Evolutionary conservation across 2,329 filamentous ascomycete species (phyloP).

Genomic region (Epichloe brachyelytri): DNA sequence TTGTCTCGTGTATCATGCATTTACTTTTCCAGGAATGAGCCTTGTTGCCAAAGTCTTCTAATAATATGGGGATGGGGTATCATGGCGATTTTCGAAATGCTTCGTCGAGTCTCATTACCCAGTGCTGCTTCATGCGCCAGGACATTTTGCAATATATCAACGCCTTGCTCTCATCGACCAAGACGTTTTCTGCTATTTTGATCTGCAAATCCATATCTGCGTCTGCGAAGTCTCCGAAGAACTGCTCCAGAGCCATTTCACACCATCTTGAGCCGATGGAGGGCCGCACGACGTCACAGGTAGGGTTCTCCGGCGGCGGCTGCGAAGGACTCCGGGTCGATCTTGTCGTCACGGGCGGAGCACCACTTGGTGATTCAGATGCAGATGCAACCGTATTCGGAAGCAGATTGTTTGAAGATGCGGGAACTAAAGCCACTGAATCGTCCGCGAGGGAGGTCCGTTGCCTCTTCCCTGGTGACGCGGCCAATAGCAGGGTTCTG

Average conservation of each 20-base stretch:
- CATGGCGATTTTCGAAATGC: slow-evolving; percentile 1
- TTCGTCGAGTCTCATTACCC: slow-evolving; percentile 40
- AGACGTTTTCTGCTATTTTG: slow-evolving; percentile 44
- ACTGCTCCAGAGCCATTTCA: slow-evolving; percentile 45
- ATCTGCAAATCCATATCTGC: slow-evolving; percentile 47
- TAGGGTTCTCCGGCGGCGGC: background rate
- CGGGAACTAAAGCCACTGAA: background rate
- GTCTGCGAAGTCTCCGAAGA: slow-evolving; percentile 44
- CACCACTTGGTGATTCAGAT: background rate
- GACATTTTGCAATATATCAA: slow-evolving; percentile 53
- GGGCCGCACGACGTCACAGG: slow-evolving; percentile 18
- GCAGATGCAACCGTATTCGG: background rate
- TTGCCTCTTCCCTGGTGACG: slow-evolving; percentile 21
- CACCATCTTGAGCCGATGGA: slow-evolving; percentile 35
- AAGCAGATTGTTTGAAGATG: background rate
- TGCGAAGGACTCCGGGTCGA: background rate
- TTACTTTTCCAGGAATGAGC: background rate
- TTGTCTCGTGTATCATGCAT: background rate
- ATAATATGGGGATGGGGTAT: background rate
- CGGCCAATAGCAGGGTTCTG: slow-evolving; percentile 17
- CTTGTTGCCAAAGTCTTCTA: background rate
- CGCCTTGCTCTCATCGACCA: slow-evolving; percentile 46
- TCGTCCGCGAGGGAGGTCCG: slow-evolving; percentile 17
- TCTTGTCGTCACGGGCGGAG: background rate
- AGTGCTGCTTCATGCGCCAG: slow-evolving; percentile 36